Evolutionary conservation across 306 rosid genomes (phyloP).

Genomic region (Phaseolus lunatus): DNA sequence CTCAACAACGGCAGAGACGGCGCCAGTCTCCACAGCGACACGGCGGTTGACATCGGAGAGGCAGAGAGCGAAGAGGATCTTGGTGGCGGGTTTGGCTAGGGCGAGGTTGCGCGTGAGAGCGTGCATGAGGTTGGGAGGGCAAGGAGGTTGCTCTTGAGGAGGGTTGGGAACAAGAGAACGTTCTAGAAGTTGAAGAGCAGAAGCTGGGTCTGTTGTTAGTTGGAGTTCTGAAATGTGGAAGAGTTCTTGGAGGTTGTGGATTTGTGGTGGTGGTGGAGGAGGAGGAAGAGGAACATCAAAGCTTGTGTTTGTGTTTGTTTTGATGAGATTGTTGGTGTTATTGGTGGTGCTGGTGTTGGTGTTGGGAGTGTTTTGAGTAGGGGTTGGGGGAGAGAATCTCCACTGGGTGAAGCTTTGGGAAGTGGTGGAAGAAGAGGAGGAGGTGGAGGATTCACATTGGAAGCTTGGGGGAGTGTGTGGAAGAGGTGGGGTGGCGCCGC

Average conservation of each 20-base stretch:
- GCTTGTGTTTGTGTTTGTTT: conserved; percentile 6
- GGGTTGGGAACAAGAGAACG: conserved; percentile 84
- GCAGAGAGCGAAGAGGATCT: conserved; percentile 82
- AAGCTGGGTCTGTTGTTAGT: conserved; percentile 60
- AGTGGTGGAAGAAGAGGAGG: conserved; percentile 73
- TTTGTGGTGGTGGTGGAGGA: conserved; percentile 23
- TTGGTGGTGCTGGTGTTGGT: conserved; percentile 15
- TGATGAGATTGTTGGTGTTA: not conserved
- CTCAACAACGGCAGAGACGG: conserved; percentile 75
- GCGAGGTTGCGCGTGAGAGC: conserved; percentile 60
- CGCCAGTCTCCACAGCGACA: conserved; percentile 84
- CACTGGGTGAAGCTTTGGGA: conserved; percentile 98
- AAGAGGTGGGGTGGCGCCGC: conserved; percentile 57
- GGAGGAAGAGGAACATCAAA: conserved; percentile 29
- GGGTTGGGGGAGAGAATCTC: conserved; percentile 73
- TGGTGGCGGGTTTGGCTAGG: conserved; percentile 56
- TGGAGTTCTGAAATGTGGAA: conserved; percentile 81
- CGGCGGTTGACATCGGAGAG: conserved; percentile 76
- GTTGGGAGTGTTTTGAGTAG: conserved; percentile 41
- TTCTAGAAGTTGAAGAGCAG: conserved; percentile 79
- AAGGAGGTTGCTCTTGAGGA: conserved; percentile 70
- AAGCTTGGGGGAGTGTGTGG: conserved; percentile 35
- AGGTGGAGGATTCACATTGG: conserved; percentile 68
- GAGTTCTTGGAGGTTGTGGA: conserved; percentile 66
- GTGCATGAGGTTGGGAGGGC: conserved; percentile 77